Evolutionary conservation across 2,329 filamentous ascomycete species (phyloP).

Genomic region (Teratosphaeria zuluensis): DNA sequence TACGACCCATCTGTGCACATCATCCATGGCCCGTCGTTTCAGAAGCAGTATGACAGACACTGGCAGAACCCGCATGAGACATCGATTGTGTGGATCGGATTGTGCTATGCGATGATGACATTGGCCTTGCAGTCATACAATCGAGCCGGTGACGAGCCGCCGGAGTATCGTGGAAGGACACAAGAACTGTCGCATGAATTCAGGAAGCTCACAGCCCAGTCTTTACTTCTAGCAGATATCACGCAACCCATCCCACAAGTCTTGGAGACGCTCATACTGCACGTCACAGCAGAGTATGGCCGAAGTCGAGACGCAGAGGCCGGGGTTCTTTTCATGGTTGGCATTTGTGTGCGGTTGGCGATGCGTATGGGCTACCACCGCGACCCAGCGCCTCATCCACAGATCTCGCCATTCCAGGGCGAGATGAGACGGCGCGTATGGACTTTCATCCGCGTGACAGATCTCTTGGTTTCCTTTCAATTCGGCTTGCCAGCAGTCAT

Average conservation of each 20-base stretch:
- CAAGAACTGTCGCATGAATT: slow-evolving; percentile 45
- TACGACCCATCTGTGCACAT: slow-evolving; percentile 53
- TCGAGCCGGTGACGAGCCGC: slow-evolving; percentile 68
- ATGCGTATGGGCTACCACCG: slow-evolving; percentile 72
- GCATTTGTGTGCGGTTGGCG: slow-evolving; percentile 51
- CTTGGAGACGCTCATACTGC: slow-evolving; percentile 68
- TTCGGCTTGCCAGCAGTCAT: slow-evolving; percentile 55
- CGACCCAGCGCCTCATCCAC: slow-evolving; percentile 64
- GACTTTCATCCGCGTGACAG: slow-evolving; percentile 63
- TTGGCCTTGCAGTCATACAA: slow-evolving; percentile 71
- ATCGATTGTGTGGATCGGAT: slow-evolving; percentile 66
- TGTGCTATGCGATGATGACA: slow-evolving; percentile 67
- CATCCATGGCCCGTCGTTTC: slow-evolving; percentile 65
- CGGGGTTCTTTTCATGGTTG: slow-evolving; percentile 51
- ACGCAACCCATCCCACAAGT: slow-evolving; percentile 65
- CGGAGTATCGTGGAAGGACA: slow-evolving; percentile 62
- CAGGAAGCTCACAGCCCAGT: slow-evolving; percentile 65
- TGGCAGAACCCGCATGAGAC: slow-evolving; percentile 67
- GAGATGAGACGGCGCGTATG: slow-evolving; percentile 58
- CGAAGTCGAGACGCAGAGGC: slow-evolving; percentile 65
- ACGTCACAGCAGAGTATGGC: slow-evolving; percentile 66
- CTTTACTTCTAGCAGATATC: slow-evolving; percentile 65
- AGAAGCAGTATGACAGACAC: slow-evolving; percentile 57
- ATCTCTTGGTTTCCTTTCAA: slow-evolving; percentile 70
- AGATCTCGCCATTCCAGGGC: slow-evolving; percentile 62